A percentile compares a stretch with the other conserved stretches of the same genome.
Conservation (phyloP, 2,329 filamentous ascomycete genomes). For the Metarhizium anisopliae region DNA sequence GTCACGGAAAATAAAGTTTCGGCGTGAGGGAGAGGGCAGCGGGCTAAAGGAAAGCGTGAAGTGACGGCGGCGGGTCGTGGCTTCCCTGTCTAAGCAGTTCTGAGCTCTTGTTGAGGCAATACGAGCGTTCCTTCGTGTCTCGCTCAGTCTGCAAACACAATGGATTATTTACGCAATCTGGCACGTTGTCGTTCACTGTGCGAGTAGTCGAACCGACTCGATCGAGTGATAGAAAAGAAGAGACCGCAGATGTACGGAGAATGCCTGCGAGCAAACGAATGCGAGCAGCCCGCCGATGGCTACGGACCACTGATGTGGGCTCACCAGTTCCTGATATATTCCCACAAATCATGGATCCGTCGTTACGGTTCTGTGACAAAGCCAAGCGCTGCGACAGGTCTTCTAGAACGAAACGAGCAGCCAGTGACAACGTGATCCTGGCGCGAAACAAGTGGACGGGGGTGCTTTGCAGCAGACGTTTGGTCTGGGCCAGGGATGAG, state of each 20-base stretch:
- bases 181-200: background rate
- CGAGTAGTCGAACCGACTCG: background rate
- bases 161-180: background rate
- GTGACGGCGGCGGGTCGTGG: constrained; percentile 5
- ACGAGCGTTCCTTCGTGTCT: background rate
- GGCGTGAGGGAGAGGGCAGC: background rate
- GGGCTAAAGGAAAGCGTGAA: background rate
- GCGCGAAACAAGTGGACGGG: constrained; percentile 4
- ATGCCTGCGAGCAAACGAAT: background rate
- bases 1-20: constrained; percentile 4
- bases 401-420: constrained; percentile 5
- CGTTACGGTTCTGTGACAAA: constrained; percentile 4
- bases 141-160: background rate
- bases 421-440: constrained; percentile 4
- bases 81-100: constrained; percentile 2
- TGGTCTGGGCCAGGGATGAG: background rate
- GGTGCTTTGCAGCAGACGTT: constrained; percentile 1
- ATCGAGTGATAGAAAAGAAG: background rate
- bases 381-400: constrained; percentile 2
- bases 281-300: background rate
- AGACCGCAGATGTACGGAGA: background rate
- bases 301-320: background rate
- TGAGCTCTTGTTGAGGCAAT: background rate
- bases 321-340: constrained; percentile 2
- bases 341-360: constrained; percentile 6